Base-by-base conservation (phyloP, 2,329 filamentous ascomycete genomes). In the Colletotrichum lindemuthianum region DNA sequence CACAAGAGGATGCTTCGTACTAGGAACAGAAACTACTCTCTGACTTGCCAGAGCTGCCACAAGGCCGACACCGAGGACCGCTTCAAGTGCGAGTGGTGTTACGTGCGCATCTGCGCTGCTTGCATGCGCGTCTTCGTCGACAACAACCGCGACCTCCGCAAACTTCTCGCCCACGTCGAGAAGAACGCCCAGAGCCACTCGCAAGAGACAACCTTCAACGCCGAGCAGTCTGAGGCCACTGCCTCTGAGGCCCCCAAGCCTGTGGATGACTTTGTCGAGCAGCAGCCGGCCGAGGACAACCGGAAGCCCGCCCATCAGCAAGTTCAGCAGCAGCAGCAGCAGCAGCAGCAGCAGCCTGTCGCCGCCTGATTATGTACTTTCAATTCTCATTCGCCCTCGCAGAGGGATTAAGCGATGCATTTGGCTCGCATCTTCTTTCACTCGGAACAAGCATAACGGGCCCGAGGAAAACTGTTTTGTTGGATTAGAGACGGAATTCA, bases 31-130 rank as follows among this genome's bases (percentile, higher is more conserved):
- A 72, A 79, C 69, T 83, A 86, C 70, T 78, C 84, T 2, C 76
- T 87, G 16, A 77, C 82, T 10, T 88, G 86, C 71, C 82, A 86
- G 72, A 78, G 81, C 4, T 88, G 86, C 72, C 77, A 78, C 56
- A 77, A 75, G 60, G 75, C 77, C 53, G 82, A 86, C 61, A 69
- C 71, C 7, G 77, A 79, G 48, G 74, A 79, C 66, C 80, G 84
- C 40, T 82, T 76, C 73, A 77, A 76, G 16, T 87, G 84, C 71
- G 73, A 74, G 12, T 84, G 81, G 72, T 87, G 84, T 73, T 77
- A 79, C 63, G 69, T 87, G 51, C 80, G 84, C 55, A 79, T 87
- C 61, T 88, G 86, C 72, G 76, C 78, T 37, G 67, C 74, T 2
- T 88, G 86, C 68, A 71, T 77, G 43, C 78, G 76, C 11, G 71